phyloP scores from a whole-genome alignment of 805 yeast species.

The Metschnikowia lochheadii region DNA sequence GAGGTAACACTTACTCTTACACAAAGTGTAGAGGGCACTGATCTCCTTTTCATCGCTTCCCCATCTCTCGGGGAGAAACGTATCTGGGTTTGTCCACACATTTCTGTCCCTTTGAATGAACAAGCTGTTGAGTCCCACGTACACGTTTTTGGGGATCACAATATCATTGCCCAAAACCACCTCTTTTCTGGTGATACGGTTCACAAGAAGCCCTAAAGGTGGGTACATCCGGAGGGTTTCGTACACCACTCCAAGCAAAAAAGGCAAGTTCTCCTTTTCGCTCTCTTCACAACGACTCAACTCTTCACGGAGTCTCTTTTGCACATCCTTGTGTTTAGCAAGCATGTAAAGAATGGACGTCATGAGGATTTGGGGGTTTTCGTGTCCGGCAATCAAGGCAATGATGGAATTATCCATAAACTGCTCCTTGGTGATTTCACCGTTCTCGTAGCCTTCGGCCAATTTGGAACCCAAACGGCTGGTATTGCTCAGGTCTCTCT shows the following conservation, averaged over 20 bases:
- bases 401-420: slow-evolving; percentile 52
- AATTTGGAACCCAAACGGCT: slow-evolving; percentile 23
- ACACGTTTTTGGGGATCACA: slow-evolving; percentile 45
- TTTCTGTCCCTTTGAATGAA: slow-evolving; percentile 44
- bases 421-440: slow-evolving; percentile 41
- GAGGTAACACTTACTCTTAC: slow-evolving; percentile 44
- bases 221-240: slow-evolving; percentile 52
- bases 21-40: slow-evolving; percentile 33
- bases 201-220: slow-evolving; percentile 54
- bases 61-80: slow-evolving; percentile 51
- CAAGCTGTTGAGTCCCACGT: slow-evolving; percentile 54
- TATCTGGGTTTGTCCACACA: slow-evolving; percentile 43
- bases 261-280: slow-evolving; percentile 15
- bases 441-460: slow-evolving; percentile 35
- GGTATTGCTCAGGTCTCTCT: slow-evolving; percentile 35
- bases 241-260: slow-evolving; percentile 34
- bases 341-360: slow-evolving; percentile 45
- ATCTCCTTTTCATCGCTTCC: slow-evolving; percentile 39
- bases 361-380: slow-evolving; percentile 53
- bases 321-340: slow-evolving; percentile 39
- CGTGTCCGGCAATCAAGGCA: slow-evolving; percentile 59
- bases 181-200: slow-evolving; percentile 40
- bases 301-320: slow-evolving; percentile 25
- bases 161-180: slow-evolving; percentile 40
- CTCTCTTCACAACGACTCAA: slow-evolving; percentile 1